These are phyloP conservation scores for Plectosphaerella sp. DNA, from an alignment of 2,329 filamentous ascomycete genomes.

Conservation along the genomic window DNA sequence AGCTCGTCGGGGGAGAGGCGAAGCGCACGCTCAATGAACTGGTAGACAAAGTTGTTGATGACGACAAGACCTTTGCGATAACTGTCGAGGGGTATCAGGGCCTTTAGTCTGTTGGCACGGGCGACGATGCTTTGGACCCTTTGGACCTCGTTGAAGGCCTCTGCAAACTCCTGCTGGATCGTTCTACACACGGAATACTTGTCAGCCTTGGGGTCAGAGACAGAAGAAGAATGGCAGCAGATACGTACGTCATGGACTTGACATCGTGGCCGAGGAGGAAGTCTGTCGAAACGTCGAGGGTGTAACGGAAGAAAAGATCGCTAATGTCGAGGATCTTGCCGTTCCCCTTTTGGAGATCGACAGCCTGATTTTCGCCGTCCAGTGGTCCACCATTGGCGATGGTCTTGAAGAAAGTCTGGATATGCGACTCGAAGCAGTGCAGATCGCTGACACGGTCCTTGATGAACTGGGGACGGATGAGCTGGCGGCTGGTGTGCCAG, in stretches of 20 bases:
- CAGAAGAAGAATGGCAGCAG: neutral
- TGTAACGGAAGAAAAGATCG: conserved; percentile 79
- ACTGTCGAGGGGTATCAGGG: conserved; percentile 56
- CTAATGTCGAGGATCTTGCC: conserved; percentile 64
- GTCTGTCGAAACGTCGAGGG: conserved; percentile 80
- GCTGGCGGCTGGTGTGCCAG: conserved; percentile 77
- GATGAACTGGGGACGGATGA: conserved; percentile 83
- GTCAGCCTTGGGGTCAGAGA: neutral
- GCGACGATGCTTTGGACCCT: conserved; percentile 64
- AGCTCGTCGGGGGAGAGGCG: conserved; percentile 67
- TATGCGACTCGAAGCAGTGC: conserved; percentile 74
- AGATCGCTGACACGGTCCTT: conserved; percentile 80
- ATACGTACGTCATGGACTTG: conserved; percentile 48
- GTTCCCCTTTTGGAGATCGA: conserved; percentile 59
- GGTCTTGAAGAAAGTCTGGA: conserved; percentile 66
- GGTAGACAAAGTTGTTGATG: conserved; percentile 72
- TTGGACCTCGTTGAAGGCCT: conserved; percentile 77
- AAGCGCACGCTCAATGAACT: conserved; percentile 72
- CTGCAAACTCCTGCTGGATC: conserved; percentile 65
- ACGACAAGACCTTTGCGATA: conserved; percentile 62
- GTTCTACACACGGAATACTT: conserved; percentile 30
- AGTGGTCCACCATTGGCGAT: conserved; percentile 56
- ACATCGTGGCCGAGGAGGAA: conserved; percentile 80
- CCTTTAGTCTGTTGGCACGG: conserved; percentile 59
- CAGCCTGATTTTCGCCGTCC: conserved; percentile 55